A percentile compares a stretch with the other conserved stretches of the same genome.
These are phyloP conservation scores for Stenocarpella maydis DNA, from an alignment of 2,329 filamentous ascomycete species.

Conservation along the genomic window DNA sequence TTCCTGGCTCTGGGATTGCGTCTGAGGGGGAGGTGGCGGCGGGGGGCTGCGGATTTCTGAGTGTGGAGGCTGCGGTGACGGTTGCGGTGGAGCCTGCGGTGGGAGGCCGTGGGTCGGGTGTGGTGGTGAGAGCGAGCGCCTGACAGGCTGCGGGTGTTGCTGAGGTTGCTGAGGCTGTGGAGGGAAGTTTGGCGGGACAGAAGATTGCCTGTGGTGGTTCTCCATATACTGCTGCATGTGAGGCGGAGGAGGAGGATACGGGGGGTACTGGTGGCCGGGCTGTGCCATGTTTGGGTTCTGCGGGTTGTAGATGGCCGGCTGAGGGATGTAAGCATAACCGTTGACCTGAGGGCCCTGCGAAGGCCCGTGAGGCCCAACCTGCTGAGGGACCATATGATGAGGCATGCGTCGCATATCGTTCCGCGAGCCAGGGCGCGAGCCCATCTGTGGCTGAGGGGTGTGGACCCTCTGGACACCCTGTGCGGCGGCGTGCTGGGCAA, in stretches of 20 bases:
- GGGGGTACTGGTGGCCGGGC: conserved; percentile 48
- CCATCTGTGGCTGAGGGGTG: conserved; percentile 80
- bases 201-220: conserved; percentile 73
- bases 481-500: conserved; percentile 59
- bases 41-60: conserved; percentile 43
- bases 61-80: conserved; percentile 63
- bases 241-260: conserved; percentile 48
- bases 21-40: conserved; percentile 53
- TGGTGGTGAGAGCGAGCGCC: conserved; percentile 66
- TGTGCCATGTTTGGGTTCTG: conserved; percentile 55
- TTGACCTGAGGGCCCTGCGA: conserved; percentile 53
- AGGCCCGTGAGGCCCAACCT: conserved; percentile 63
- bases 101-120: conserved; percentile 62
- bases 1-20: conserved; percentile 60
- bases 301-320: conserved; percentile 84
- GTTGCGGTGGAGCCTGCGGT: conserved; percentile 54
- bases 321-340: conserved; percentile 84
- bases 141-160: conserved; percentile 55
- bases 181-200: conserved; percentile 73
- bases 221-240: conserved; percentile 77
- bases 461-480: conserved; percentile 68
- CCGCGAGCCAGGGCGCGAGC: conserved; percentile 81
- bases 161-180: conserved; percentile 64
- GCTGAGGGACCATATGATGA: conserved; percentile 74
- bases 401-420: conserved; percentile 80